Evolutionary conservation across 78 protist genomes (phyloP), one percentile per base, ranked within the genome.

Genomic region (Dictyostelium capitatum): DNA sequence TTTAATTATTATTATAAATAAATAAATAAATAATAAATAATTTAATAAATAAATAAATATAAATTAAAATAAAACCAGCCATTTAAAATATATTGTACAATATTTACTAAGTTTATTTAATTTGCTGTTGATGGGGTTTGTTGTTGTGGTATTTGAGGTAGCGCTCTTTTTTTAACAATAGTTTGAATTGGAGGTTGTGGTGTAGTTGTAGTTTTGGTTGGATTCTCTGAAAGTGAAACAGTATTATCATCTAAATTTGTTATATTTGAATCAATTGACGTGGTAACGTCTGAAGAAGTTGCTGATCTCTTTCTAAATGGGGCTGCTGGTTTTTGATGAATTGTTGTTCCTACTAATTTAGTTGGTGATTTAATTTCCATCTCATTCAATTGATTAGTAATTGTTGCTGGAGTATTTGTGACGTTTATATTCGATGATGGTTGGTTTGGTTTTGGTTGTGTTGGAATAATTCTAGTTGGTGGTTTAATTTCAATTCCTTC

Each of bases 241-340:
- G 10, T 10, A 47, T 67, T 15, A 67, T 32, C 30, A 62, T 25
- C 11, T 23, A 25, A 14, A 47, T 19, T 32, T 11, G 47, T 28
- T 62, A 37, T 25, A 23, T 28, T 19, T 59, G 69, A 20, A n/a
- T 17, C 19, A 51, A 17, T n/a, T 47, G 41, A 37, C 9, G 37
- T 6, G 5, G 56, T 28, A 54, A 32, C n/a, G 14, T 77, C 53
- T 14, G 75, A 4, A 12, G 48, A 30, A 0, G 48, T 67, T 3
- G 79, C 19, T 46, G 79, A 73, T 46, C 79, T 73, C 46, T 73
- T 73, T 73, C 79, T 73, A 73, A 73, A 73, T n/a, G 79, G 73
- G 32, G 73, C 83, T 56, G 83, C 64, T 59, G 46, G 67, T 59
- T 43, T 80, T 41, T 73, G 79, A 30, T 41, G 75, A 17, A 53